phyloP scores from a whole-genome alignment of 2,329 filamentous ascomycete genomes.

The Botrytis tulipae region DNA sequence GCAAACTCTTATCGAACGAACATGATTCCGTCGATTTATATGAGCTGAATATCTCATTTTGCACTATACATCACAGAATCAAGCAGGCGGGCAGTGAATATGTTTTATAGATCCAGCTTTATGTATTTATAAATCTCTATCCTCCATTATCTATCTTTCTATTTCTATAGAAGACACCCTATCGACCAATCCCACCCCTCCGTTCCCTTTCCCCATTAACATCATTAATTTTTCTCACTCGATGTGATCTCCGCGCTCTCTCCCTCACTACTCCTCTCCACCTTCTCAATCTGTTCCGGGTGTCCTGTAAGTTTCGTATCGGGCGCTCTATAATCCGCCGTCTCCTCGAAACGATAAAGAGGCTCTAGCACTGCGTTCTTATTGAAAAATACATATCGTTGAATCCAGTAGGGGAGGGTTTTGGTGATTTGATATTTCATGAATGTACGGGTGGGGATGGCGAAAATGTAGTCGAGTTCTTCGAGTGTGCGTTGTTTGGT shows the following conservation, averaged over 20 bases:
- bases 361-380: slow-evolving; percentile 13
- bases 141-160: neutral
- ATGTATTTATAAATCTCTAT: neutral
- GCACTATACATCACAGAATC: neutral
- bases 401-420: slow-evolving; percentile 22
- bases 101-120: neutral
- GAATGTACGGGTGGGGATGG: slow-evolving; percentile 32
- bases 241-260: neutral
- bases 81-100: neutral
- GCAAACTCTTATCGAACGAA: neutral
- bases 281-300: slow-evolving; percentile 11
- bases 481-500: slow-evolving; percentile 49
- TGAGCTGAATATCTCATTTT: neutral
- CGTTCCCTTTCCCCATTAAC: neutral
- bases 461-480: slow-evolving; percentile 50
- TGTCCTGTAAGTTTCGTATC: neutral
- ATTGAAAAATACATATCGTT: slow-evolving; percentile 17
- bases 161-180: neutral
- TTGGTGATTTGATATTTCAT: slow-evolving; percentile 42
- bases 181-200: no score
- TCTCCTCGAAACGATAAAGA: slow-evolving; percentile 15
- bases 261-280: slow-evolving; percentile 4
- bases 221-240: neutral
- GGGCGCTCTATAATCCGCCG: neutral
- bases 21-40: neutral